These are phyloP conservation scores for Trametes elegans DNA, from an alignment of 768 basidiomycete species.

Conservation along the genomic window DNA sequence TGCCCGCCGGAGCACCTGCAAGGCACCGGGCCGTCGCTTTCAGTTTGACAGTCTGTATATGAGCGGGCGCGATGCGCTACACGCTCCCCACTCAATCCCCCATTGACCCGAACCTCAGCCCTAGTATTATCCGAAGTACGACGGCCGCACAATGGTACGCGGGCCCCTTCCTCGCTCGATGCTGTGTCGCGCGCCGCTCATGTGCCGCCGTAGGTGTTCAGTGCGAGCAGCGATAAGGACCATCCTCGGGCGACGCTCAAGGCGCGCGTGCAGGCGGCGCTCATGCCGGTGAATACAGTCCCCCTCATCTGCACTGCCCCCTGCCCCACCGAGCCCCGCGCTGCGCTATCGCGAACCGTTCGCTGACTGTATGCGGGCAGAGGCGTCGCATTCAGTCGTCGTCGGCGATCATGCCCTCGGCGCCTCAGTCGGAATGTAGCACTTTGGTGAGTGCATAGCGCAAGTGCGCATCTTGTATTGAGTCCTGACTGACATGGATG, in stretches of 20 bases:
- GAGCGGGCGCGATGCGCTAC: conserved; percentile 11
- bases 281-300: conserved; percentile 24
- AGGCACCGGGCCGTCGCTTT: conserved; percentile 14
- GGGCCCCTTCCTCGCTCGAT: neutral
- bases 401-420: conserved; percentile 17
- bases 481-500: neutral
- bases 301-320: conserved; percentile 10
- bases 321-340: neutral
- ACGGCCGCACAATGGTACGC: conserved; percentile 21
- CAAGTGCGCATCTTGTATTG: neutral
- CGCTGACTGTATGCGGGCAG: neutral
- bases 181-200: conserved; percentile 8
- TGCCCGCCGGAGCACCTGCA: conserved; percentile 18
- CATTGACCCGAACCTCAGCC: conserved; percentile 27
- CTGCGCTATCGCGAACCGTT: neutral
- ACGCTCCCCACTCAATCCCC: conserved; percentile 21
- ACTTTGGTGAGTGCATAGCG: conserved; percentile 25
- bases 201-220: conserved; percentile 14
- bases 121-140: conserved; percentile 26
- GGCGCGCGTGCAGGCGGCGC: conserved; percentile 21
- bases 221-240: conserved; percentile 19
- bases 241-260: conserved; percentile 25
- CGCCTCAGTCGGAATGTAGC: conserved; percentile 29
- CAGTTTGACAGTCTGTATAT: conserved; percentile 18
- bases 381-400: conserved; percentile 15